A percentile compares a stretch with the other conserved stretches of the same genome.
phyloP scores from a whole-genome alignment of 164 flowering plant species.

The Berberis vulgaris region DNA sequence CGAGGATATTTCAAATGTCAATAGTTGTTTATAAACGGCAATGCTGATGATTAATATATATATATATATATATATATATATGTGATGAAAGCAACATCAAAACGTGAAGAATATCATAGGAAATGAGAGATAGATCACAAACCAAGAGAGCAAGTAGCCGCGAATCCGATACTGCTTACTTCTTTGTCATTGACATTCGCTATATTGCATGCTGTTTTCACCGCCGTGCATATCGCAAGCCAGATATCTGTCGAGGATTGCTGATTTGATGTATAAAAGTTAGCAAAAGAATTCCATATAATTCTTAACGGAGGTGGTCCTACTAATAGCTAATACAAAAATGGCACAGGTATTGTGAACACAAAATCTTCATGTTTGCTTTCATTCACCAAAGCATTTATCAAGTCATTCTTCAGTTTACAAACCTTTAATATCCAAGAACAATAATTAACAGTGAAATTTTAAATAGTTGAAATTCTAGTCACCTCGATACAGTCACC shows the following conservation, averaged over 20 bases:
- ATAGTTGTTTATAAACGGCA: too few relatives aligned
- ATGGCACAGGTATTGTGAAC: too few relatives aligned
- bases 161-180: conserved; percentile 78
- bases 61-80: too few relatives aligned
- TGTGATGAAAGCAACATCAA: too few relatives aligned
- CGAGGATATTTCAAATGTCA: neutral
- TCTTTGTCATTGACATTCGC: conserved; percentile 67
- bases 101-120: neutral
- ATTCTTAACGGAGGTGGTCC: too few relatives aligned
- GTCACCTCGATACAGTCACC: conserved; percentile 83
- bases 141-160: conserved; percentile 99
- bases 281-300: too few relatives aligned
- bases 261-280: conserved; percentile 27
- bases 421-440: too few relatives aligned
- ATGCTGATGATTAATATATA: too few relatives aligned
- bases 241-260: conserved; percentile 99
- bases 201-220: conserved; percentile 69
- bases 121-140: conserved; percentile 13
- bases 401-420: too few relatives aligned
- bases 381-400: too few relatives aligned
- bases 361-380: too few relatives aligned
- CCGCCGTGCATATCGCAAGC: conserved; percentile 93
- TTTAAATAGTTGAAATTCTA: neutral
- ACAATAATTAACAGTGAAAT: neutral
- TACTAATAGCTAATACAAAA: too few relatives aligned